Base-by-base conservation (phyloP, 768 basidiomycete genomes). In the Tremella yokohamensis region DNA sequence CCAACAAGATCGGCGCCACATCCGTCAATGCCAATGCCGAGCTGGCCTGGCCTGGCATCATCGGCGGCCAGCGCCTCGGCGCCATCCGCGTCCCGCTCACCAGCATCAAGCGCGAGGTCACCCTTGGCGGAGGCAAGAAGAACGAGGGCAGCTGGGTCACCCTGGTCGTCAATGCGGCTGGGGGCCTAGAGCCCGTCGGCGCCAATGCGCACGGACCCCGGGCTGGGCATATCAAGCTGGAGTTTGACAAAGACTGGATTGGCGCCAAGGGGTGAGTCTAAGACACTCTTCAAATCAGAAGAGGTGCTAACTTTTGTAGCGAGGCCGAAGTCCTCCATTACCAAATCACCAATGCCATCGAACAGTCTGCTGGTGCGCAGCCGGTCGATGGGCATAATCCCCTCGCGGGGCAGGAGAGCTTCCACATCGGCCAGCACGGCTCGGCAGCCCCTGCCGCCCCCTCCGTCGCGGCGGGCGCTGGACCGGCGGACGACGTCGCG, bases 231-330 rank as follows among this genome's bases (percentile, higher is more conserved):
- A 71, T 75, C 68, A 61, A 64, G 54, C 66, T 75, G 49, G 64
- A 72, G 44, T 75, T 75, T 57, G 73, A 75, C 65, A 73, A 69
- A 55, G 71, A 73, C 25, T 75, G 73, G 73, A 69, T 75, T 49
- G 73, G 73, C 40, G 73, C 73, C 24, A 73, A 75, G 60, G 73
- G 57, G 73, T 73, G 52, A 55, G 73, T 65, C 0, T 20, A 15
- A 40, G 16, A 12, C 48, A n/a, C 9, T 22, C 56, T 54, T n/a
- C 20, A 44, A 52, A 44, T 48, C 47, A 61, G 4, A 19, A 39
- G 8, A 13, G 6, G 22, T 37, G 9, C 29, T 24, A 9, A 6
- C 26, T n/a, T 26, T 19, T 20, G 8, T 48, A 74, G 73, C 49
- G 73, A 72, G 57, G 67, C 70, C 3, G 70, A 72, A 45, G 37